Conservation (phyloP, 164 flowering plant genomes). For the Umbellularia californica region DNA sequence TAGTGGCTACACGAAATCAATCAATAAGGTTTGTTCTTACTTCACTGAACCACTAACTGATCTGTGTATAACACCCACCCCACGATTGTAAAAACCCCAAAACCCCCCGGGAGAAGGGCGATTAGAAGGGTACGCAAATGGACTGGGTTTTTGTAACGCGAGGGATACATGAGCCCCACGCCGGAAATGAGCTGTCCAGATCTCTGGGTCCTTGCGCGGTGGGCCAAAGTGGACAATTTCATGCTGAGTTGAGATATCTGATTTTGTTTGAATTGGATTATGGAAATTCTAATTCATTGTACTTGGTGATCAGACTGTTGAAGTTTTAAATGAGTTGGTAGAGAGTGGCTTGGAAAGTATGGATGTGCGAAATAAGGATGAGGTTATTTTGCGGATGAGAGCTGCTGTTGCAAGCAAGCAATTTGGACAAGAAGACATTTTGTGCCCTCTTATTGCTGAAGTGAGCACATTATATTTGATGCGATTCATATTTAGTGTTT, state of each 20-base stretch:
- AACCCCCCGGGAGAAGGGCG: too few species aligned
- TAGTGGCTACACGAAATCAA: conserved; percentile 78
- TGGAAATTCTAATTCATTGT: background rate
- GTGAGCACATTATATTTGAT: conserved; percentile 30
- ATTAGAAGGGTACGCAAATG: too few species aligned
- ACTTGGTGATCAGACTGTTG: conserved; percentile 43
- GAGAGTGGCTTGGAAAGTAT: conserved; percentile 79
- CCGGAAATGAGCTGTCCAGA: too few species aligned
- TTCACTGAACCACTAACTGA: background rate
- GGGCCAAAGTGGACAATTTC: too few species aligned
- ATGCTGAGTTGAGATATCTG: too few species aligned
- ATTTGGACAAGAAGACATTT: conserved; percentile 76
- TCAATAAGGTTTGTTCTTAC: conserved; percentile 48
- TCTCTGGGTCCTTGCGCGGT: too few species aligned
- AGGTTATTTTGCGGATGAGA: conserved; percentile 70
- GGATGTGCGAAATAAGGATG: conserved; percentile 76
- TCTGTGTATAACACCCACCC: background rate
- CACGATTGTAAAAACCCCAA: too few species aligned
- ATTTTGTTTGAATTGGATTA: background rate
- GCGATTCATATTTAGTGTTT: background rate
- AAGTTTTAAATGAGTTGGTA: conserved; percentile 62
- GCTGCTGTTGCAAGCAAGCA: conserved; percentile 98
- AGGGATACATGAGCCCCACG: too few species aligned
- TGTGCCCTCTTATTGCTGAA: conserved; percentile 84
- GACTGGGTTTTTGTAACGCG: too few species aligned